A percentile compares a stretch with the other conserved stretches of the same genome.
Evolutionary conservation across 1,284 basidiomycete species (phyloP).

Genomic region (Vanrija sp.): DNA sequence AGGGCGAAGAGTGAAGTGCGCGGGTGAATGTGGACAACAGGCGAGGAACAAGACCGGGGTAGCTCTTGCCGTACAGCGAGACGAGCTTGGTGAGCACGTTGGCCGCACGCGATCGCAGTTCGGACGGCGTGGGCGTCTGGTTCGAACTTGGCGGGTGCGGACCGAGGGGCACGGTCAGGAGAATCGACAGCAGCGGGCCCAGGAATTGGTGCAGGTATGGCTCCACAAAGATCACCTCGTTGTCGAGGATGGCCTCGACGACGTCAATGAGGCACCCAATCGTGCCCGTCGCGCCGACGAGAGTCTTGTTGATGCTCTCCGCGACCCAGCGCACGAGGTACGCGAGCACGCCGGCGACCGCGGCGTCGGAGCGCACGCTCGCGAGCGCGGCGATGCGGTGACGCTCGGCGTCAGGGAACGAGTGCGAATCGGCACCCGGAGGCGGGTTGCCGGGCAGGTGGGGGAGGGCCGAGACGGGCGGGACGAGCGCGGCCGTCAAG

Average conservation of each 20-base stretch:
- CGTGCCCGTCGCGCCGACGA: constrained; percentile 56
- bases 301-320: constrained; percentile 68
- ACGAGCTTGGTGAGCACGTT: constrained; percentile 75
- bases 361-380: constrained; percentile 83
- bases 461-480: constrained; percentile 53
- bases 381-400: constrained; percentile 84
- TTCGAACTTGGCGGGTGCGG: constrained; percentile 35
- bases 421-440: constrained; percentile 12
- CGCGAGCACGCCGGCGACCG: constrained; percentile 87
- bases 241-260: constrained; percentile 74
- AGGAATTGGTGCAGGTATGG: constrained; percentile 98
- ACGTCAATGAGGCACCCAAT: constrained; percentile 80
- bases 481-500: constrained; percentile 78
- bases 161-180: constrained; percentile 75
- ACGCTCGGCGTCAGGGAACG: constrained; percentile 43
- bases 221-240: constrained; percentile 86
- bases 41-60: constrained; percentile 53
- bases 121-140: constrained; percentile 38
- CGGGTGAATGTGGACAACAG: constrained; percentile 89
- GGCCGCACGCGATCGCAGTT: constrained; percentile 69
- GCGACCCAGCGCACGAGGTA: constrained; percentile 94
- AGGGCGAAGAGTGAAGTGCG: constrained; percentile 57
- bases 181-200: constrained; percentile 83
- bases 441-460: constrained; percentile 22
- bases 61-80: constrained; percentile 50